Evolutionary conservation across 768 basidiomycete species (phyloP), one percentile per base, ranked within the genome.

Genomic region (Boletus pseudo-olivaceus): DNA sequence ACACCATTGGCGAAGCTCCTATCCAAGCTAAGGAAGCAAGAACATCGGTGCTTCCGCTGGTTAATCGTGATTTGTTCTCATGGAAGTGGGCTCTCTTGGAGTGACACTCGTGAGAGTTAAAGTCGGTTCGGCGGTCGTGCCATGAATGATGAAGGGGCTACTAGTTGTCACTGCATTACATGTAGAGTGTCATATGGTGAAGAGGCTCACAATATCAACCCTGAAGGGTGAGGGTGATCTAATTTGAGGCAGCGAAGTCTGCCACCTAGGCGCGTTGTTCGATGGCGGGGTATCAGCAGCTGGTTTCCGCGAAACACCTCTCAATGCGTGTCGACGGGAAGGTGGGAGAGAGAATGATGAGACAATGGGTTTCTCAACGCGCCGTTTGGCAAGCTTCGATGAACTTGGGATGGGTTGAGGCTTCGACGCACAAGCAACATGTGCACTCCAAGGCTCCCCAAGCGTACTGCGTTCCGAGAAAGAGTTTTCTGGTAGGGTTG

Each of bases 11-110:
- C 7, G 62, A 23, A 2, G 57, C 47, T 17, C 69, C 69, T 40
- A 62, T 62, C 69, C 71, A 71, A 1, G 71, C 71, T 34, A 71
- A 66, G n/a, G 69, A 69, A n/a, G 67, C 67, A 41, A 71, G 58
- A 30, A 55, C 47, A 23, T 72, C 63, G 9, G 71, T 69, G 17
- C 51, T 63, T 34, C 47, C 56, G 32, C 53, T 56, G 2, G 60
- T 32, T 33, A 46, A 56, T 34, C 35, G 60, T 23, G 39, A 41
- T 14, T 10, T 54, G 50, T 53, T 20, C 17, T 54, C 51, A 12
- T 34, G 51, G n/a, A 7, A 35, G 10, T 48, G 52, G 11, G 5
- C n/a, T 11, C 5, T 29, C 17, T 40, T 53, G 29, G 37, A 19
- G 38, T 40, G 44, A 19, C 11, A 27, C 41, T 32, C 46, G 0